Evolutionary conservation across 257 asterid genomes (phyloP), one percentile per base, ranked within the genome.

Genomic region (Solanum rostratum): DNA sequence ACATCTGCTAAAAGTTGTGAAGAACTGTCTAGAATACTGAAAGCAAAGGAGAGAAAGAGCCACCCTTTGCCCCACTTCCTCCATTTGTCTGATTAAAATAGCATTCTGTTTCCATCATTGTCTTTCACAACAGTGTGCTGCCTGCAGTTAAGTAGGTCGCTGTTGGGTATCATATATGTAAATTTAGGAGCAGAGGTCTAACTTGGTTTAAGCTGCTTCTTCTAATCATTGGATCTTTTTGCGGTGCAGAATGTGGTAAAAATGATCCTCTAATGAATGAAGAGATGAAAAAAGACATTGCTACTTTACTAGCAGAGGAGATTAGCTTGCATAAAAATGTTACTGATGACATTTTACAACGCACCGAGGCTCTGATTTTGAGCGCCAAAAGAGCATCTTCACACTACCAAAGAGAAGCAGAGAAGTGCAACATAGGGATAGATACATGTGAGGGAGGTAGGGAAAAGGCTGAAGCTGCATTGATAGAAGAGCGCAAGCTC

Each of bases 381-480:
- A 87, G 85, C 57, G 85, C 86, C 3, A 87, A 86, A 76, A 84
- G 85, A 71, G 70, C 76, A 82, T 76, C 90, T 59, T 81, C 84
- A 10, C 87, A 87, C 50, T 87, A 87, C 70, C 88, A 87, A 63
- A 85, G 66, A 29, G 91, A 87, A 89, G 87, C 89, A 6, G 87
- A 68, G 76, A 89, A 89, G 69, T 89, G 91, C 60, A 76, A 27
- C 81, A 69, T 84, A 16, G 87, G 84, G 68, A 63, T 86, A 84
- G 66, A 65, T 30, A 79, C 87, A 46, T 89, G 91, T 68, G 91
- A 89, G 76, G 87, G 73, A 83, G 90, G 90, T 39, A 83, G 91
- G 80, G 87, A 89, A 69, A 87, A 80, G 80, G 89, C 90, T 2
- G 79, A 89, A 87, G 87, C 90, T 69, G 84, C 86, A 20, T 10